Percentiles rank a stretch among this genome's conserved stretches.
Conservation (phyloP, 805 yeast species). For the Millerago galiae region DNA sequence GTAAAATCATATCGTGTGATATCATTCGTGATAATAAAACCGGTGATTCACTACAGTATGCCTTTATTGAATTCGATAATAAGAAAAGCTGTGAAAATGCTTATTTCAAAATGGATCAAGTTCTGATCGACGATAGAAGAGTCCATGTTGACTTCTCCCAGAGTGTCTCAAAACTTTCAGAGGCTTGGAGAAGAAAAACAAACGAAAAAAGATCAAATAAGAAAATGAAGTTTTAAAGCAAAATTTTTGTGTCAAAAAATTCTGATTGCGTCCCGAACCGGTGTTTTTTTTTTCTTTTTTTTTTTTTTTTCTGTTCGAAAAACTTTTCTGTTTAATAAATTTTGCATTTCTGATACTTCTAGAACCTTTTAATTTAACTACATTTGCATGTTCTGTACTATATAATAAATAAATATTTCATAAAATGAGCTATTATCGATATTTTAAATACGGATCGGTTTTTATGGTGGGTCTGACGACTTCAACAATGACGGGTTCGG, state of each 20-base stretch:
- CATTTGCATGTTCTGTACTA: not conserved
- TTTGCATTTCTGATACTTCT: not conserved
- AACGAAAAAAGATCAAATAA: not conserved
- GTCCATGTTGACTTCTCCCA: conserved; percentile 68
- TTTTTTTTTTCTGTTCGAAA: not conserved
- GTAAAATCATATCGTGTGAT: conserved; percentile 44
- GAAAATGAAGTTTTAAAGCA: too few relatives aligned
- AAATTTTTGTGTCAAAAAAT: not conserved
- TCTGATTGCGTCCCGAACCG: not conserved
- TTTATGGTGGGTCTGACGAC: conserved; percentile 9
- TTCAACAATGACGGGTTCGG: conserved; percentile 2
- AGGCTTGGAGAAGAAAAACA: conserved; percentile 20
- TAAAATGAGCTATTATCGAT: conserved; percentile 1
- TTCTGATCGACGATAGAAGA: conserved; percentile 55
- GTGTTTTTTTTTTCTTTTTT: not conserved
- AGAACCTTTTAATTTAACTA: not conserved
- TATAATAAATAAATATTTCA: not conserved
- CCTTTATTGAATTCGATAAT: conserved; percentile 50
- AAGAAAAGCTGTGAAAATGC: conserved; percentile 53
- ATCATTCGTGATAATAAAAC: conserved; percentile 42
- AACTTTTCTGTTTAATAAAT: not conserved
- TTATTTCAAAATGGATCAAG: conserved; percentile 53
- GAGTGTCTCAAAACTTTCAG: conserved; percentile 31
- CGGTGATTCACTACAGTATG: conserved; percentile 51
- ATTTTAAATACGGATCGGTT: conserved; percentile 5